Conservation (phyloP, 768 basidiomycete species). For the Cystofilobasidium bisporidii region DNA sequence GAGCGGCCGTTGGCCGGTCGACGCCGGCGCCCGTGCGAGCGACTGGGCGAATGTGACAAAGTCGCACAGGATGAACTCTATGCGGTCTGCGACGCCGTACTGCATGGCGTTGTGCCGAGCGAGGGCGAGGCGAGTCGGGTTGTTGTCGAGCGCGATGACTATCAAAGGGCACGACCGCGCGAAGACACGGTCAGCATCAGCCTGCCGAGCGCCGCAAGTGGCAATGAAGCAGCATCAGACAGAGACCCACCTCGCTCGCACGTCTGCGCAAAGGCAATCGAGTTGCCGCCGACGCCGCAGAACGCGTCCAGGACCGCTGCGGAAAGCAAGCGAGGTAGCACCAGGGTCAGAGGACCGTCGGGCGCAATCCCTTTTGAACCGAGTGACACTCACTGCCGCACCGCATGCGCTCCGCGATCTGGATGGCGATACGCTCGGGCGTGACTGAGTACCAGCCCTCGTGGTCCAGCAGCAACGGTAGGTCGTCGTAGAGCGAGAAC, state of each 20-base stretch:
- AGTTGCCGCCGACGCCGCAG: slow-evolving; percentile 94
- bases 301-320: slow-evolving; percentile 82
- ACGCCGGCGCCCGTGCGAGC: slow-evolving; percentile 34
- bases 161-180: too few species aligned
- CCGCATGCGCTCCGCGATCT: slow-evolving; percentile 80
- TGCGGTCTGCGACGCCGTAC: slow-evolving; percentile 88
- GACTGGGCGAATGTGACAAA: slow-evolving; percentile 67
- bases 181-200: background rate
- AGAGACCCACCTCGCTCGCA: slow-evolving; percentile 75
- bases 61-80: slow-evolving; percentile 84
- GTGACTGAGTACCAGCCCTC: slow-evolving; percentile 99
- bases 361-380: slow-evolving; percentile 19
- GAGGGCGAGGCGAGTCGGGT: slow-evolving; percentile 70
- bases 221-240: too few species aligned
- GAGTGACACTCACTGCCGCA: slow-evolving; percentile 28
- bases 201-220: background rate
- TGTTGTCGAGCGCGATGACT: slow-evolving; percentile 93
- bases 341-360: background rate
- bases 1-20: slow-evolving; percentile 34
- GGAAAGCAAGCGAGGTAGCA: slow-evolving; percentile 41
- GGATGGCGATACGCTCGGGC: slow-evolving; percentile 80
- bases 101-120: slow-evolving; percentile 88
- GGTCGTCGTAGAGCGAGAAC: slow-evolving; percentile 43
- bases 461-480: slow-evolving; percentile 70
- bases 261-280: slow-evolving; percentile 91